A percentile compares a stretch with the other conserved stretches of the same genome.
Conservation (phyloP, 78 protist genomes). For the Emiliania huxleyi region DNA sequence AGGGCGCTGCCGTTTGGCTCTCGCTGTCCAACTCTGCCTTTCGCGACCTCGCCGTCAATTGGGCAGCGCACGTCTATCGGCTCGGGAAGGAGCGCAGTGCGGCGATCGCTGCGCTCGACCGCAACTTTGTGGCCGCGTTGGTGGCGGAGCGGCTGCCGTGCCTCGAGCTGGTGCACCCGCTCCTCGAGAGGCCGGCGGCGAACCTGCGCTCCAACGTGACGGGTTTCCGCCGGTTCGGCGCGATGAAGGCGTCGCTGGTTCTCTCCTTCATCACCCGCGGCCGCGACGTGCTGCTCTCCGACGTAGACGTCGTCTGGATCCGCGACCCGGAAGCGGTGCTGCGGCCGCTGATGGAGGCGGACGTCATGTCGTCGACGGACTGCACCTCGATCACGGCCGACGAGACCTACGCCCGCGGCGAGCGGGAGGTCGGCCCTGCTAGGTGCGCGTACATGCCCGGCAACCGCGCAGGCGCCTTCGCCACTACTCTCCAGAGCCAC, state of each 20-base stretch:
- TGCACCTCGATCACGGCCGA: background rate
- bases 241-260: background rate
- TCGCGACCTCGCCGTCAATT: background rate
- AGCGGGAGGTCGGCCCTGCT: background rate
- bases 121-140: background rate
- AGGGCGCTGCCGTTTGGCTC: background rate
- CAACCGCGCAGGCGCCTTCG: too few relatives aligned
- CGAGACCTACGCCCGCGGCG: background rate
- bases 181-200: background rate
- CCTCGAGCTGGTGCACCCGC: background rate
- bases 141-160: background rate
- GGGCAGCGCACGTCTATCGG: background rate
- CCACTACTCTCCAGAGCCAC: too few relatives aligned
- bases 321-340: background rate
- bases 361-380: background rate
- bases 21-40: background rate
- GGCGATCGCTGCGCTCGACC: background rate
- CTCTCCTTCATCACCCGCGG: background rate
- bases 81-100: background rate
- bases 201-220: background rate
- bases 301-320: background rate
- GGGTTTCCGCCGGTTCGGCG: background rate
- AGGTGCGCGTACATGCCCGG: background rate
- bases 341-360: background rate
- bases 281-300: conserved; percentile 5